A percentile compares a stretch with the other conserved stretches of the same genome.
Conservation (phyloP, 805 yeast species). For the Wickerhamomyces subpelliculosus region DNA sequence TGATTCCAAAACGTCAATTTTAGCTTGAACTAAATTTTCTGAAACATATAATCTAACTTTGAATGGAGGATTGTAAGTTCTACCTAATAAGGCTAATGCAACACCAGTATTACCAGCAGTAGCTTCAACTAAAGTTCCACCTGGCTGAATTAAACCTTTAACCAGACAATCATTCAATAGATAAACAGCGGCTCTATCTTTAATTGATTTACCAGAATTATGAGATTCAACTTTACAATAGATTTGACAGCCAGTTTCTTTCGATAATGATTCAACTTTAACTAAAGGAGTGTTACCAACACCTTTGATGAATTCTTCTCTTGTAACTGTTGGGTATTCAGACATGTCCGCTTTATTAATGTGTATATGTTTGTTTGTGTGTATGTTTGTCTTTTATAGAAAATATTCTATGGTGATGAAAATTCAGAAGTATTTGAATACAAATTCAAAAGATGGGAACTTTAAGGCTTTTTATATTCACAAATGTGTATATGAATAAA, state of each 20-base stretch:
- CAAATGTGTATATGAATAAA: too few species aligned
- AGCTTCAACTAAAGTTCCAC: constrained; percentile 70
- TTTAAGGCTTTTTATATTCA: too few species aligned
- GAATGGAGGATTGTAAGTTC: constrained; percentile 18
- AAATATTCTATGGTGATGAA: too few species aligned
- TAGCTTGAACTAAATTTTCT: constrained; percentile 68
- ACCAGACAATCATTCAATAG: constrained; percentile 54
- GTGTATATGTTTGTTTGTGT: too few species aligned
- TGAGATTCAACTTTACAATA: constrained; percentile 65
- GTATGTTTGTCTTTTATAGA: too few species aligned
- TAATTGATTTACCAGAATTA: constrained; percentile 82
- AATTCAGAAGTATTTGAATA: too few species aligned
- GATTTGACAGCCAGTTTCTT: constrained; percentile 62
- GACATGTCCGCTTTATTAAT: too few species aligned
- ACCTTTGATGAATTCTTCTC: constrained; percentile 12
- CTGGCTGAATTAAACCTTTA: constrained; percentile 46
- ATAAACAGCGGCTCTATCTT: constrained; percentile 73
- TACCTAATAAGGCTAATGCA: constrained; percentile 63
- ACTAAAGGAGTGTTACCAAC: constrained; percentile 73
- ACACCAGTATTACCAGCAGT: constrained; percentile 86
- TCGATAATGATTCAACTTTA: constrained; percentile 51
- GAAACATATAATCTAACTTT: constrained; percentile 73
- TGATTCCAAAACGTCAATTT: constrained; percentile 47
- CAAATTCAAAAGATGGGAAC: too few species aligned
- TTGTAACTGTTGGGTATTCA: constrained; percentile 11